A percentile compares a stretch with the other conserved stretches of the same genome.
Evolutionary conservation across 192 early-diverging fungal genomes (phyloP).

Genomic region (Chytriomyces sp.): DNA sequence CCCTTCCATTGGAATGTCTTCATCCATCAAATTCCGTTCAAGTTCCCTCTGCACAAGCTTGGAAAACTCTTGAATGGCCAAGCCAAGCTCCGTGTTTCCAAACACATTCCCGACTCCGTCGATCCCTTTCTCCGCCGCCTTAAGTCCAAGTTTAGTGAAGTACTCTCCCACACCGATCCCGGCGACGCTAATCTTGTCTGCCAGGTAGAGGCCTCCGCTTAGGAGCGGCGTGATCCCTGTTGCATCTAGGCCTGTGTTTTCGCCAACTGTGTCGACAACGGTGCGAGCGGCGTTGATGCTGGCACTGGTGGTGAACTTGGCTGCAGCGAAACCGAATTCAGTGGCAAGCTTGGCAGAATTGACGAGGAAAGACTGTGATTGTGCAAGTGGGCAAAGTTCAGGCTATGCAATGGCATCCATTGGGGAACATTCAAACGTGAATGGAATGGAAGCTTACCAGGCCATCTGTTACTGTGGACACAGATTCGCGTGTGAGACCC

Average conservation of each 20-base stretch:
- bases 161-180: constrained; percentile 46
- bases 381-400: not conserved
- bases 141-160: constrained; percentile 44
- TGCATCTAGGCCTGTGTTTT: constrained; percentile 33
- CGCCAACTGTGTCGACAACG: constrained; percentile 43
- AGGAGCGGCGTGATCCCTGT: constrained; percentile 37
- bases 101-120: constrained; percentile 39
- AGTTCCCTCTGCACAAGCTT: constrained; percentile 35
- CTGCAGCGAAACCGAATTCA: constrained; percentile 38
- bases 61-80: constrained; percentile 37
- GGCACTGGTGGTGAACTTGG: constrained; percentile 38
- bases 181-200: constrained; percentile 42
- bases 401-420: not conserved
- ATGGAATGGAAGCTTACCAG: not conserved
- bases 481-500: constrained; percentile 4
- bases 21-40: constrained; percentile 5
- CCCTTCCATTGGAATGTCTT: not conserved
- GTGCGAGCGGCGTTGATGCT: constrained; percentile 35
- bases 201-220: constrained; percentile 32
- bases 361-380: constrained; percentile 29
- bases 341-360: constrained; percentile 37
- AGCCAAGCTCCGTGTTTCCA: constrained; percentile 40
- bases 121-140: constrained; percentile 30
- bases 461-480: constrained; percentile 19
- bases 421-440: not conserved